Evolutionary conservation across 495 filamentous ascomycete species (phyloP).

Genomic region (Neurospora tetraspora): DNA sequence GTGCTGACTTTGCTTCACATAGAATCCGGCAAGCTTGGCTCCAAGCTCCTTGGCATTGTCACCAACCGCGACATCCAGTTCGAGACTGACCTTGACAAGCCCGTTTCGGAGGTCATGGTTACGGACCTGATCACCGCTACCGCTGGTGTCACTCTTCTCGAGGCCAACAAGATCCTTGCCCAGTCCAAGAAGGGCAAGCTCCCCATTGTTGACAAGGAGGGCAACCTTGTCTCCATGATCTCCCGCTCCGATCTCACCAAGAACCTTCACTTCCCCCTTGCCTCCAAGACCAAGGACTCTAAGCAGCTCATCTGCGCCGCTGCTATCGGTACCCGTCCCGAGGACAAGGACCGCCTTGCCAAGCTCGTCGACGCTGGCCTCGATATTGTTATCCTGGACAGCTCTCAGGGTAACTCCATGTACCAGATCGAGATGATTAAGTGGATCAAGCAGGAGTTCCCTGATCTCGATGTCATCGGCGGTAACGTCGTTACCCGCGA

Average conservation of each 20-base stretch:
- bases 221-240: slow-evolving; percentile 88
- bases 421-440: slow-evolving; percentile 97
- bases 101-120: slow-evolving; percentile 88
- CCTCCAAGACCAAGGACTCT: slow-evolving; percentile 91
- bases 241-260: slow-evolving; percentile 97
- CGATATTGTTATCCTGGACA: slow-evolving; percentile 92
- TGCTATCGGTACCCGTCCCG: slow-evolving; percentile 86
- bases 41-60: slow-evolving; percentile 92
- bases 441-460: slow-evolving; percentile 80
- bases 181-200: slow-evolving; percentile 99
- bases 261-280: slow-evolving; percentile 93
- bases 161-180: slow-evolving; percentile 88
- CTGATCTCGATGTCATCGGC: slow-evolving; percentile 84
- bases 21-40: slow-evolving; percentile 90
- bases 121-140: slow-evolving; percentile 88
- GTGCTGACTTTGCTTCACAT: slow-evolving; percentile 21
- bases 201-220: slow-evolving; percentile 79
- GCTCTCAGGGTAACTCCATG: slow-evolving; percentile 92
- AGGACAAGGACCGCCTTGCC: slow-evolving; percentile 78
- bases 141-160: slow-evolving; percentile 69
- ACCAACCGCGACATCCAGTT: slow-evolving; percentile 98
- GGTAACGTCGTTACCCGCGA: slow-evolving; percentile 97
- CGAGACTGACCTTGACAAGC: slow-evolving; percentile 58
- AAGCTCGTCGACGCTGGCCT: slow-evolving; percentile 89
- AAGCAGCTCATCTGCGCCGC: slow-evolving; percentile 97